phyloP scores from a whole-genome alignment of 2,329 filamentous ascomycete genomes.

The Neonectria faginata region DNA sequence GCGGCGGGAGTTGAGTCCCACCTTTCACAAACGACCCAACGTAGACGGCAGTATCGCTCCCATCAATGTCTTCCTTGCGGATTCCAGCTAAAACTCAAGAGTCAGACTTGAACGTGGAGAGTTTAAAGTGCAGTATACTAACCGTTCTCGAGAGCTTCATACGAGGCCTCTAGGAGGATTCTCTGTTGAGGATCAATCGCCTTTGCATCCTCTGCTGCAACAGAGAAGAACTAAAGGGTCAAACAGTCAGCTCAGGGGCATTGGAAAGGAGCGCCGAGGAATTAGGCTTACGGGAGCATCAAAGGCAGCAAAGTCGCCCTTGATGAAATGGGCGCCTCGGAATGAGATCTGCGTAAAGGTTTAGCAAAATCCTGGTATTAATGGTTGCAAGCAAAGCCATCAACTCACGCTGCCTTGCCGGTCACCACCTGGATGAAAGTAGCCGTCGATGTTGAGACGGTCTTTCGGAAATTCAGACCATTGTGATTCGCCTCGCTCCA shows the following conservation, averaged over 20 bases:
- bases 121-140: background rate
- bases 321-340: conserved; percentile 63
- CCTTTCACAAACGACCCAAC: conserved; percentile 65
- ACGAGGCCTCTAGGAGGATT: conserved; percentile 63
- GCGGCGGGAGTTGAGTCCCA: conserved; percentile 29
- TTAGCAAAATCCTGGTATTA: conserved; percentile 20
- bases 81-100: conserved; percentile 54
- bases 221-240: conserved; percentile 61
- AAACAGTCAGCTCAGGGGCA: conserved; percentile 14
- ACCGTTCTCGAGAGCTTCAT: conserved; percentile 65
- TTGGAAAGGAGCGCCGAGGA: background rate
- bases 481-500: conserved; percentile 57
- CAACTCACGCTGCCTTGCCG: conserved; percentile 60
- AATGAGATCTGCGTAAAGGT: conserved; percentile 55
- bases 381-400: background rate
- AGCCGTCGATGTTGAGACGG: conserved; percentile 64
- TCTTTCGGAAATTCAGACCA: conserved; percentile 62
- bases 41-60: conserved; percentile 60
- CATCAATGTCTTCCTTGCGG: conserved; percentile 56
- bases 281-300: conserved; percentile 59
- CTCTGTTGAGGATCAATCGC: conserved; percentile 67
- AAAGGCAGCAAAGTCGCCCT: conserved; percentile 59
- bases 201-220: conserved; percentile 62
- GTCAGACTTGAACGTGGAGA: background rate
- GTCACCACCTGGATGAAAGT: conserved; percentile 64